Base-by-base conservation (phyloP, 345 rosid species). In the Lepidium africanum region DNA sequence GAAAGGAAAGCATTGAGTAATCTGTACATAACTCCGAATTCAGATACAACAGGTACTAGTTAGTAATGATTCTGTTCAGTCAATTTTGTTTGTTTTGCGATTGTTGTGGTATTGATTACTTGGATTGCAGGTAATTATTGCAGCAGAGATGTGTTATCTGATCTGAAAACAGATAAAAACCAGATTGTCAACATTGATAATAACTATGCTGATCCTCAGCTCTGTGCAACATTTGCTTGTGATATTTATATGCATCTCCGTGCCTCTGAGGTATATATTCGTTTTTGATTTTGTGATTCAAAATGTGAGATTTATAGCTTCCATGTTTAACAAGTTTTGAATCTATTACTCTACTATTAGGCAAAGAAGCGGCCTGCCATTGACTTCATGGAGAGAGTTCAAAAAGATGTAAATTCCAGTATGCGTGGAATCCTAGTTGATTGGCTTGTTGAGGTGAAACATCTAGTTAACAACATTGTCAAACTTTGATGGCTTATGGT, bases 361-460 rank as follows among this genome's bases (percentile, higher is more conserved):
- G 75, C 75, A 3, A 94, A 87, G 83, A 94, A 87, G 69, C 86
- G 92, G 36, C 99, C 97, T 41, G 78, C 86, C 2, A 52, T 77
- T 4, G 88, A 94, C 56, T 94, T 81, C 76, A 87, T 91, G 92
- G 99, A 89, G 64, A 80, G 45, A 55, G 63, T 85, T 58, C 99
- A 91, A 76, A 89, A 85, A 67, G 99, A 91, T n/a, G 81, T 91
- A 58, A 91, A 86, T 25, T 52, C 85, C 12, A 94, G 82, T 79
- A 94, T 91, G 97, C 89, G 99, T 0, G 83, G 90, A 50, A 87
- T 91, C 67, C 61, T 94, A 37, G 73, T 94, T 59, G 99, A 94
- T 79, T 94, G 99, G 99, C 97, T 94, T 51, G 90, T 91, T 63
- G 97, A 94, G 92, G 97, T 92, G 79, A 77, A 12, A 72, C 53